These are phyloP conservation scores for Trichosanthes truncata DNA, from an alignment of 306 rosid species.

Conservation along the genomic window DNA sequence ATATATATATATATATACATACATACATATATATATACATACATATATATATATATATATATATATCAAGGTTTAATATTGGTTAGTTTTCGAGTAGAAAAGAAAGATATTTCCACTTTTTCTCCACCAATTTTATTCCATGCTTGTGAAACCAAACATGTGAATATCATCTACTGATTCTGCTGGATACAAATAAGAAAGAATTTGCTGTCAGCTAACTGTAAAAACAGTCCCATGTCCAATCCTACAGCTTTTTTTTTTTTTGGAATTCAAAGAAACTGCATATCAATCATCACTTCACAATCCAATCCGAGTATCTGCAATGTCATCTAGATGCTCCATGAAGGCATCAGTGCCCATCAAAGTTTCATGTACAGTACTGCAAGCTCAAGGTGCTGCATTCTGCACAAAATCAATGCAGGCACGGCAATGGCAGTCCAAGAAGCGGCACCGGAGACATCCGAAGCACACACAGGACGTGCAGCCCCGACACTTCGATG, in stretches of 20 bases:
- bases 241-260: too few species aligned
- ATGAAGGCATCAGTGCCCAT: background rate
- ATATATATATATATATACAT: too few species aligned
- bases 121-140: background rate
- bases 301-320: background rate
- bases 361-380: background rate
- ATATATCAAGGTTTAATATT: too few species aligned
- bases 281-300: too few species aligned
- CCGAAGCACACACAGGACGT: conserved; percentile 30
- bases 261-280: too few species aligned
- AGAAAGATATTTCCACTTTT: background rate
- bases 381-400: conserved; percentile 7
- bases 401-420: conserved; percentile 38
- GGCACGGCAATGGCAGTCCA: conserved; percentile 31
- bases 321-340: background rate
- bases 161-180: background rate
- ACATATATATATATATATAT: too few species aligned
- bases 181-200: background rate
- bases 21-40: too few species aligned
- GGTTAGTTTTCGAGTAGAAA: too few species aligned
- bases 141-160: background rate
- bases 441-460: conserved; percentile 43
- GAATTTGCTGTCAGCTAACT: background rate
- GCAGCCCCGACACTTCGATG: conserved; percentile 31
- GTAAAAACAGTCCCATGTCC: background rate